Evolutionary conservation across 2,329 filamentous ascomycete species (phyloP).

Genomic region (Phaeosphaeria sp.): DNA sequence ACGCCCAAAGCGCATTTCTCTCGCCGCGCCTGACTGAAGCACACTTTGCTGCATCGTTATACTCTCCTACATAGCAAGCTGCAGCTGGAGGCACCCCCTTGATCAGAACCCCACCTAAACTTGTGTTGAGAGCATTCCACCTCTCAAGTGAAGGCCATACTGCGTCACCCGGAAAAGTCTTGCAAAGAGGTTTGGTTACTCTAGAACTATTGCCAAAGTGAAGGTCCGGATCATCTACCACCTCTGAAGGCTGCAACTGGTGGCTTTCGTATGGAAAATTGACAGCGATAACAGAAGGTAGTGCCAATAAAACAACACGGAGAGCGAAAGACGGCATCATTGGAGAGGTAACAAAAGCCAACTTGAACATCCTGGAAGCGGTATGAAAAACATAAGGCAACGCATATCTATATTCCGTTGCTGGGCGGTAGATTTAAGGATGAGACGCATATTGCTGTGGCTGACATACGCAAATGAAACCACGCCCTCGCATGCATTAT

Average conservation of each 20-base stretch:
- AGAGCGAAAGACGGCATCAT: slow-evolving; percentile 1
- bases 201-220: slow-evolving; percentile 23
- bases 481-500: background rate
- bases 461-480: background rate
- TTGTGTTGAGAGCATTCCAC: slow-evolving; percentile 32
- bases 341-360: background rate
- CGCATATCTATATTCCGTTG: background rate
- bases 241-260: slow-evolving; percentile 26
- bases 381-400: background rate
- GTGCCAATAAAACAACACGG: background rate
- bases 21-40: slow-evolving; percentile 11
- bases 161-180: slow-evolving; percentile 31
- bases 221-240: slow-evolving; percentile 28
- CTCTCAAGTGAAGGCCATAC: slow-evolving; percentile 29
- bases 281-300: slow-evolving; percentile 14
- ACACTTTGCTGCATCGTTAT: slow-evolving; percentile 25
- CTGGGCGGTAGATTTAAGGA: background rate
- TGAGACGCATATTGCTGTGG: background rate
- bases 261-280: slow-evolving; percentile 35
- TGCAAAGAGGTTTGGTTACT: slow-evolving; percentile 19
- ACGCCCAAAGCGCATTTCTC: slow-evolving; percentile 25
- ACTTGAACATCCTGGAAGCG: background rate
- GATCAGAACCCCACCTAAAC: slow-evolving; percentile 29
- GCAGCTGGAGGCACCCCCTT: slow-evolving; percentile 33
- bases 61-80: slow-evolving; percentile 32